These are phyloP conservation scores for Neurospora tetrasperma DNA, from an alignment of 495 filamentous ascomycete species.

Conservation along the genomic window DNA sequence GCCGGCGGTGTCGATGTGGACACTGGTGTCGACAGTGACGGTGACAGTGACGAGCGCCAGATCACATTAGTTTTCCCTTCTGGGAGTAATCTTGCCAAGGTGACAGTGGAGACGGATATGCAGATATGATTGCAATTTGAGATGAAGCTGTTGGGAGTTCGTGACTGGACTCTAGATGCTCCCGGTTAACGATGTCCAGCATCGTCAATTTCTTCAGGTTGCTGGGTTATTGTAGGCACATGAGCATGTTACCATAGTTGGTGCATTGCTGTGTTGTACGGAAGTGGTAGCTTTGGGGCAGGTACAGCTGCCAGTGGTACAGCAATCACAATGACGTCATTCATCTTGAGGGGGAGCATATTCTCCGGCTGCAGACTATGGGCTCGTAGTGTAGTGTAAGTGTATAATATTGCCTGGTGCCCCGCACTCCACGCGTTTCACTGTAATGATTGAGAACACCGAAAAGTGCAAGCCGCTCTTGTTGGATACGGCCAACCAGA, in stretches of 20 bases:
- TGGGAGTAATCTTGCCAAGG: background rate
- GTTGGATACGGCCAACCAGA: background rate
- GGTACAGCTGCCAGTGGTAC: too few relatives aligned
- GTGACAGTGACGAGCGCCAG: background rate
- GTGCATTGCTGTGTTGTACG: background rate
- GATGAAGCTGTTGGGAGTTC: background rate
- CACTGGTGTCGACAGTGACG: background rate
- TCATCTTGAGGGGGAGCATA: background rate
- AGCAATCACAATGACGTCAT: constrained; percentile 6
- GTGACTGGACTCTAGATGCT: too few relatives aligned
- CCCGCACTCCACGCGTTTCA: background rate
- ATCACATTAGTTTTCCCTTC: background rate
- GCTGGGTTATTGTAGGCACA: background rate
- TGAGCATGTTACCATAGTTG: background rate
- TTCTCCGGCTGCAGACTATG: too few relatives aligned
- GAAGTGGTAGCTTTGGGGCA: too few relatives aligned
- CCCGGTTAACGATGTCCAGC: background rate
- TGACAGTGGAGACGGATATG: background rate
- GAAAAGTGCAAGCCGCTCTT: background rate
- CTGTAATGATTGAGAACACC: background rate
- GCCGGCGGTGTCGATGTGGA: background rate
- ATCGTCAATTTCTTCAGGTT: background rate
- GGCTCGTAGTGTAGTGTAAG: too few relatives aligned
- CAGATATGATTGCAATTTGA: background rate
- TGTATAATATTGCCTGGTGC: background rate